Base-by-base conservation (phyloP, 2,329 filamentous ascomycete genomes). In the Arthrobotrys iridis region DNA sequence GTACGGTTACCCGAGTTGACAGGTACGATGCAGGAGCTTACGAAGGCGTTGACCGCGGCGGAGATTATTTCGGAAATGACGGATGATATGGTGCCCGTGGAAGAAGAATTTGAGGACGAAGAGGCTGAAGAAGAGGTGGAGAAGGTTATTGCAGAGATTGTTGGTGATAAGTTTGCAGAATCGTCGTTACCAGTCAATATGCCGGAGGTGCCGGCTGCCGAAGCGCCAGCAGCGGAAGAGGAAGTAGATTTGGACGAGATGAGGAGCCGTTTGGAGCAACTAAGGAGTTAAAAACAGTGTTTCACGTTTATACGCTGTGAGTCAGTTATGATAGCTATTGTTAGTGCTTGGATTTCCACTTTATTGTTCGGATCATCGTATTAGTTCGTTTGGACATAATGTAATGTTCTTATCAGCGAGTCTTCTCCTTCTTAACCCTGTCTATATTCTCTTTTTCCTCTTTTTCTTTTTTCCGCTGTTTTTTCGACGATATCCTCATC, bases 41-140 rank as follows among this genome's bases (percentile, higher is more conserved):
- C 90, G 79, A 86, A 90, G 70, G 95, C 98, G 85, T 84, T 98
- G 78, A 91, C 97, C 82, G 96, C 93, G 84, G 94, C 95, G 1
- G 95, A 94, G 13, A 94, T 99, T 78, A 96, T 98, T 75, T 94
- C 98, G 85, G 95, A 99, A 84, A 97, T 98, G 91, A 89, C 96
- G 3, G 91, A 90, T 52, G 94, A 98, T 81, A 84, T 98, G 78
- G 92, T 93, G n/a, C 85, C 87, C 76, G 87, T 90, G 77, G 90
- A 93, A 68, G 83, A 90, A 59, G 84, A 92, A 58, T 87, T 92
- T 70, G 88, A 91, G 72, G 92, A 92, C 76, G 86, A 89, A 71
- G 92, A 93, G 82, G 89, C 87, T 1, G 89, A 91, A 81, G 84
- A 84, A 18, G 94, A 98, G 85, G 92, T 98, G 7, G 93, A 98